A percentile compares a stretch with the other conserved stretches of the same genome.
Evolutionary conservation across 192 early-diverging fungal species (phyloP).

Genomic region (Lobosporangium transversale): DNA sequence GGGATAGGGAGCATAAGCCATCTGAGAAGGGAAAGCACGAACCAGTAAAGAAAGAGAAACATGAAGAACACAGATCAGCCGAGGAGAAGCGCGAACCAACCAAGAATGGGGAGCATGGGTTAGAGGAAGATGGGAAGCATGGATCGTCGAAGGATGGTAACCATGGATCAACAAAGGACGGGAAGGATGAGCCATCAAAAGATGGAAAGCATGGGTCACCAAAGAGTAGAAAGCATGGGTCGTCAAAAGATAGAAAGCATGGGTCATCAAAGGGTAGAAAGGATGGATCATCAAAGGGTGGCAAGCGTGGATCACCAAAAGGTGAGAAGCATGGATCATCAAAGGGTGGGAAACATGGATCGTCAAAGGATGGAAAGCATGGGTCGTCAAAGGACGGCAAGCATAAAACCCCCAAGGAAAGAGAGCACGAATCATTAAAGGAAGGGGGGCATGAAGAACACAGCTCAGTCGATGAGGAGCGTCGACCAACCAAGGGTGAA

Average conservation of each 20-base stretch:
- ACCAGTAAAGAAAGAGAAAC: background rate
- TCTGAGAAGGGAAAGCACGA: slow-evolving; percentile 8
- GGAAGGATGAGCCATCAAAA: background rate
- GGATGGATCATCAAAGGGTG: no score
- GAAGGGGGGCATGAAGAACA: background rate
- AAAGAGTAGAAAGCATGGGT: no score
- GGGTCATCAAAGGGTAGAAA: background rate
- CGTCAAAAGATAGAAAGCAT: background rate
- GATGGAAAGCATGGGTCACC: background rate
- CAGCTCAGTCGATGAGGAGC: background rate
- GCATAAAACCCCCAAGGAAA: no score
- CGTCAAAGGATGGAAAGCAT: background rate
- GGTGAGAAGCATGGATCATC: background rate
- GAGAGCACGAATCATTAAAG: background rate
- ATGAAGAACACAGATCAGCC: background rate
- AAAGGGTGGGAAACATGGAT: background rate
- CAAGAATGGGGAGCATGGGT: background rate
- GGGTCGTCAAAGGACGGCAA: background rate
- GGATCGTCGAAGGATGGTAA: no score
- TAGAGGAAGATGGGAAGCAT: background rate
- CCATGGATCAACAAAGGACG: background rate
- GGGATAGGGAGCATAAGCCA: no score
- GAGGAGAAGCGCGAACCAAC: background rate
- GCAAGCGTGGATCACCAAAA: no score
- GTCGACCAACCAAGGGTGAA: background rate